Conservation (phyloP, 2,329 filamentous ascomycete species). For the Byssochlamys sp. region DNA sequence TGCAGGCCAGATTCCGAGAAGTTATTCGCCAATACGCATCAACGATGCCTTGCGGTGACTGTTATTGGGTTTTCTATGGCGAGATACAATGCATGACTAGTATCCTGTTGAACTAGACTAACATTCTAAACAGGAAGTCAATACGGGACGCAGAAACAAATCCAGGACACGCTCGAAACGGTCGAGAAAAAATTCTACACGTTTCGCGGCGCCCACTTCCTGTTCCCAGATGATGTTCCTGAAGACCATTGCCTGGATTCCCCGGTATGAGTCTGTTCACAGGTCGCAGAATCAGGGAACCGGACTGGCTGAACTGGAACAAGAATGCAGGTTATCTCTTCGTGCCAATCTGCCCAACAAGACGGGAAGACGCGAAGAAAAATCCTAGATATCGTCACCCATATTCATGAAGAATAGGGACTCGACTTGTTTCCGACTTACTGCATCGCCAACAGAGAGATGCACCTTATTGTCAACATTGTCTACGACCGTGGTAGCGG, state of each 20-base stretch:
- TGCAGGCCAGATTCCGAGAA: constrained; percentile 17
- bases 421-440: constrained; percentile 15
- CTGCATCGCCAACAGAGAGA: constrained; percentile 18
- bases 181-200: constrained; percentile 17
- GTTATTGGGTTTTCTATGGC: constrained; percentile 24
- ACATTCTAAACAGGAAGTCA: constrained; percentile 8
- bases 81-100: not conserved
- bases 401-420: constrained; percentile 11
- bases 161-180: constrained; percentile 15
- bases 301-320: constrained; percentile 26
- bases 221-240: constrained; percentile 21
- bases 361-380: constrained; percentile 18
- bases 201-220: constrained; percentile 22
- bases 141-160: constrained; percentile 17
- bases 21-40: constrained; percentile 20
- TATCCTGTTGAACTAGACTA: not conserved
- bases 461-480: constrained; percentile 27
- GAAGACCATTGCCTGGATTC: constrained; percentile 21
- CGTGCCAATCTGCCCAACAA: constrained; percentile 27
- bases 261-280: constrained; percentile 18
- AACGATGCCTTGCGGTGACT: constrained; percentile 15
- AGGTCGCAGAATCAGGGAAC: constrained; percentile 17
- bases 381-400: constrained; percentile 17
- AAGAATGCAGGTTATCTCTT: constrained; percentile 27
- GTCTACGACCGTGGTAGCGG: constrained; percentile 20